Conservation (phyloP, 805 yeast genomes). For the Kodamaea jinghongensis region DNA sequence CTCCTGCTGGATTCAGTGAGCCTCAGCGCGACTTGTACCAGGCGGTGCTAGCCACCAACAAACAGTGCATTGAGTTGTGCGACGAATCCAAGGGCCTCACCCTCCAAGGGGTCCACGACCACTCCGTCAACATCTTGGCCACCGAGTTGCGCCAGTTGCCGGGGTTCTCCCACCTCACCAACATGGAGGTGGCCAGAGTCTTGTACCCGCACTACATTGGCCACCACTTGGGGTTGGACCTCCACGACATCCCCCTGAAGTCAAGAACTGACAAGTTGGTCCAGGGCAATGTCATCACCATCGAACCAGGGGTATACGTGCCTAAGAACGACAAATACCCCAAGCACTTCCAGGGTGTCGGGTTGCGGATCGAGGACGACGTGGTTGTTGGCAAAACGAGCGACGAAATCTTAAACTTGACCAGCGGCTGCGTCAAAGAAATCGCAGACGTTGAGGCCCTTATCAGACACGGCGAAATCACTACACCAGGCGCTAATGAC, state of each 20-base stretch:
- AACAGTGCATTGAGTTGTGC: constrained; percentile 71
- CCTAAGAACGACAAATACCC: constrained; percentile 78
- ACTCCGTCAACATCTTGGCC: constrained; percentile 57
- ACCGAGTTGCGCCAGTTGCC: constrained; percentile 63
- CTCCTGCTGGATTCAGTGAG: constrained; percentile 62
- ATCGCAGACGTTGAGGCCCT: constrained; percentile 73
- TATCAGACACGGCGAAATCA: constrained; percentile 53
- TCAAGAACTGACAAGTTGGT: constrained; percentile 54
- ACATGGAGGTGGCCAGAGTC: constrained; percentile 48
- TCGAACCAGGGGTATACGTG: constrained; percentile 94
- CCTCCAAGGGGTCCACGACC: constrained; percentile 60
- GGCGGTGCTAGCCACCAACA: constrained; percentile 82
- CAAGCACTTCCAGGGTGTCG: constrained; percentile 76
- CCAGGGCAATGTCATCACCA: constrained; percentile 81
- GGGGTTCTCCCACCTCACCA: constrained; percentile 58
- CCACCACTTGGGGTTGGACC: constrained; percentile 90
- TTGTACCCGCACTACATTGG: constrained; percentile 94
- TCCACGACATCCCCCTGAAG: constrained; percentile 73
- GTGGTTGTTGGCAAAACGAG: constrained; percentile 69
- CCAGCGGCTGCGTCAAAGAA: constrained; percentile 85
- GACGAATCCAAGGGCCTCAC: constrained; percentile 43
- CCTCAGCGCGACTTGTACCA: constrained; percentile 86
- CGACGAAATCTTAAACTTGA: constrained; percentile 52
- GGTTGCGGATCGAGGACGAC: constrained; percentile 94
- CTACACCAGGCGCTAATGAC: constrained; percentile 43